These are phyloP conservation scores for Leccinum barrowsii DNA, from an alignment of 768 basidiomycete genomes.

Conservation along the genomic window DNA sequence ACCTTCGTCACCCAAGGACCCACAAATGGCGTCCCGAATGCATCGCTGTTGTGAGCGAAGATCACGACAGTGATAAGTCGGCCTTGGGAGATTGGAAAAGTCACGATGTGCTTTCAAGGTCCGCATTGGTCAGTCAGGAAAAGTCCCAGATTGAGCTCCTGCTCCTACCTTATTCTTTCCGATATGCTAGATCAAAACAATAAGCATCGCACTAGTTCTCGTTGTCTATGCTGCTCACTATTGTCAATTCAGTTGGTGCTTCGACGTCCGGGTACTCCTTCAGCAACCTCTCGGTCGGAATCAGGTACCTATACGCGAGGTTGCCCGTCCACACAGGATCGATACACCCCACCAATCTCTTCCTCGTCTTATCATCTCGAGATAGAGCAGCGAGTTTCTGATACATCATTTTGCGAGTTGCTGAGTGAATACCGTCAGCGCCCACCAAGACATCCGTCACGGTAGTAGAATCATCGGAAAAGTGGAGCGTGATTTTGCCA, in stretches of 20 bases:
- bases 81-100: conserved; percentile 39
- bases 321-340: conserved; percentile 37
- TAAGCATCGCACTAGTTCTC: conserved; percentile 1
- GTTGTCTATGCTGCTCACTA: conserved; percentile 1
- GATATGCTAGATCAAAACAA: conserved; percentile 18
- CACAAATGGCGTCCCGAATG: conserved; percentile 31
- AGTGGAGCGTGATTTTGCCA: conserved; percentile 30
- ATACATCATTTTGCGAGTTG: conserved; percentile 28
- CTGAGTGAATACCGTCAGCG: conserved; percentile 42
- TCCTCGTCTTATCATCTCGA: conserved; percentile 4
- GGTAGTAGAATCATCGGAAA: conserved; percentile 34
- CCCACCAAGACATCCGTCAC: conserved; percentile 41
- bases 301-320: conserved; percentile 37
- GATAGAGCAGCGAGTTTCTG: conserved; percentile 8
- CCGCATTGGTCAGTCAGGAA: not conserved
- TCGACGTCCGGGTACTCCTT: conserved; percentile 33
- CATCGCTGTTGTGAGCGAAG: conserved; percentile 23
- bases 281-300: conserved; percentile 28
- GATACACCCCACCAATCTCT: conserved; percentile 17
- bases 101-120: conserved; percentile 35
- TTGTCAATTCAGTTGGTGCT: conserved; percentile 25
- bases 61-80: conserved; percentile 36
- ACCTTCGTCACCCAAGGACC: conserved; percentile 30
- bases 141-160: not conserved
- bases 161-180: conserved; percentile 19